A percentile compares a stretch with the other conserved stretches of the same genome.
Evolutionary conservation across 306 rosid species (phyloP).

Genomic region (Dryas drummondii): DNA sequence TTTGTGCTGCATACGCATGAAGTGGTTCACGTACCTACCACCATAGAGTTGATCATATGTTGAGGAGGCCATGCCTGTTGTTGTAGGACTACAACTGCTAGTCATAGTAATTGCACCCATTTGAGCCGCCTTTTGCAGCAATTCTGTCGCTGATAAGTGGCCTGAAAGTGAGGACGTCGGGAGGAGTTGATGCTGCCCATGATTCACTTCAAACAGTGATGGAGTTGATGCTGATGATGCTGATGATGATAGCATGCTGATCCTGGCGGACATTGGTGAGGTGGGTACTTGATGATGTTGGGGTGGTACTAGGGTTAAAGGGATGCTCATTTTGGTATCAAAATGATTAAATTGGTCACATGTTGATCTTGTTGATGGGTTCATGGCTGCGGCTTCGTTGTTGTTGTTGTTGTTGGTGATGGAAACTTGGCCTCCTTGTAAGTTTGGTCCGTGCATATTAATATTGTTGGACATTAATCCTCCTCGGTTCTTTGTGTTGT

Average conservation of each 20-base stretch:
- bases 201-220: background rate
- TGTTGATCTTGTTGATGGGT: slow-evolving; percentile 24
- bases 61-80: slow-evolving; percentile 54
- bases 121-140: slow-evolving; percentile 80
- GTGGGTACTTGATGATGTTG: slow-evolving; percentile 8
- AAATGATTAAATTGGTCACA: slow-evolving; percentile 32
- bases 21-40: slow-evolving; percentile 39
- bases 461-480: slow-evolving; percentile 21
- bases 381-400: slow-evolving; percentile 16
- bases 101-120: slow-evolving; percentile 67
- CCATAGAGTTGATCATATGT: slow-evolving; percentile 23
- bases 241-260: slow-evolving; percentile 12
- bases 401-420: slow-evolving; percentile 5
- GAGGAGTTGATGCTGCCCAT: slow-evolving; percentile 22
- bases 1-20: slow-evolving; percentile 37
- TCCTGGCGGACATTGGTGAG: slow-evolving; percentile 23
- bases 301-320: slow-evolving; percentile 35
- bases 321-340: slow-evolving; percentile 24
- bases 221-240: background rate
- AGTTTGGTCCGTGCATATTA: slow-evolving; percentile 22
- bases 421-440: slow-evolving; percentile 37
- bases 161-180: slow-evolving; percentile 30
- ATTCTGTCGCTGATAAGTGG: slow-evolving; percentile 75
- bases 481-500: slow-evolving; percentile 49
- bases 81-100: background rate